A percentile compares a stretch with the other conserved stretches of the same genome.
phyloP scores from a whole-genome alignment of 176 grass and related monocot genomes.

The Aegilops speltoides region DNA sequence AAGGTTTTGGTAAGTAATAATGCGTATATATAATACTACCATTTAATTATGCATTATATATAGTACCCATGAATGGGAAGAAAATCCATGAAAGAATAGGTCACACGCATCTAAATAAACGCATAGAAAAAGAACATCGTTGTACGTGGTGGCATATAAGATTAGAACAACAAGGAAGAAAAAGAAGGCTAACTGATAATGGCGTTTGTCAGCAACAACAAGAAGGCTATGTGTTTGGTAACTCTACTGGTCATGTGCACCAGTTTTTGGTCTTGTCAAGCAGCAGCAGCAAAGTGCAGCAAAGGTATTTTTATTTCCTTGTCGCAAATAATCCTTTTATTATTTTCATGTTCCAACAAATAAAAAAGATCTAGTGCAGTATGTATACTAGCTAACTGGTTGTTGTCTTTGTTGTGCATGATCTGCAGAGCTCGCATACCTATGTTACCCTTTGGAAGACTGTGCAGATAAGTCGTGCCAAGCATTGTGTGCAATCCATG shows the following conservation, averaged over 20 bases:
- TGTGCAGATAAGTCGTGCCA: not conserved
- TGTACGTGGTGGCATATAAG: not conserved
- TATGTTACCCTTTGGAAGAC: not conserved
- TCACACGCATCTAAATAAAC: not conserved
- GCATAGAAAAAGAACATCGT: not conserved
- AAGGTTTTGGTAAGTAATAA: not conserved
- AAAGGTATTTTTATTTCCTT: not conserved
- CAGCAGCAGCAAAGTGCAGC: not conserved
- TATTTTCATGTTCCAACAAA: not conserved
- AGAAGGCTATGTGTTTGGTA: not conserved
- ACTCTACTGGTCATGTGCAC: not conserved
- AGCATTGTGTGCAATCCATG: not conserved
- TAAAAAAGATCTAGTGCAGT: not conserved
- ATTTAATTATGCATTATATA: not conserved
- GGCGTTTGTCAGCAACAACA: not conserved
- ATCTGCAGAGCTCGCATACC: not conserved
- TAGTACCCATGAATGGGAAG: not conserved
- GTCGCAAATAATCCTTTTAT: not conserved
- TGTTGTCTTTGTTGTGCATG: not conserved
- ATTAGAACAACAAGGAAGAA: not conserved
- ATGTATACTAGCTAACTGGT: not conserved
- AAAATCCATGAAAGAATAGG: not conserved
- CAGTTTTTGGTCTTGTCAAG: not conserved
- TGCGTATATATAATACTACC: not conserved
- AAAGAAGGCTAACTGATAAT: not conserved